A percentile compares a stretch with the other conserved stretches of the same genome.
Evolutionary conservation across 352 stramenopile genomes (phyloP).

Genomic region (Elongisporangium anandrum): DNA sequence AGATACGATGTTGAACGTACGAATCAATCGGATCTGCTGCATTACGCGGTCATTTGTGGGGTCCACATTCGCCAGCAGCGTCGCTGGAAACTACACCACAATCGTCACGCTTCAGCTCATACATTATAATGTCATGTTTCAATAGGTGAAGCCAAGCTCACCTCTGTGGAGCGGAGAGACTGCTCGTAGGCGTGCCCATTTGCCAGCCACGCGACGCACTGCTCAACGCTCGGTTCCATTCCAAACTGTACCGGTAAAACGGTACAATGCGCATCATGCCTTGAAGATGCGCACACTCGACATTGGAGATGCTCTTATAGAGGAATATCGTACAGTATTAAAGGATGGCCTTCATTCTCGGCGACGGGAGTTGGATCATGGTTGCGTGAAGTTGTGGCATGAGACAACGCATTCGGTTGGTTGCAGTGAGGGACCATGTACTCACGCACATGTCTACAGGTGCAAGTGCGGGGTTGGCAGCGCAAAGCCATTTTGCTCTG

Average conservation of each 20-base stretch:
- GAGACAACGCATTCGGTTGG: not conserved
- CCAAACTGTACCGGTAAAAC: not conserved
- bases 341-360: not conserved
- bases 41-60: conserved; percentile 15
- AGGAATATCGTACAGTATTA: not conserved
- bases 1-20: conserved; percentile 15
- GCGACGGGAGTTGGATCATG: not conserved
- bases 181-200: not conserved
- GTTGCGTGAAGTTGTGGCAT: not conserved
- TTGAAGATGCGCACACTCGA: too few species aligned
- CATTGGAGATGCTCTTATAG: not conserved
- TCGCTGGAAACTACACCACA: conserved; percentile 17
- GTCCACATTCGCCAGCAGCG: conserved; percentile 16
- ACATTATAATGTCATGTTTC: not conserved
- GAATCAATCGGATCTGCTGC: conserved; percentile 23
- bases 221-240: not conserved
- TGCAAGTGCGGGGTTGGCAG: not conserved
- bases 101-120: not conserved
- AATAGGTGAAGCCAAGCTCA: not conserved
- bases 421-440: not conserved
- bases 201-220: not conserved
- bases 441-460: not conserved
- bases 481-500: not conserved
- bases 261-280: not conserved
- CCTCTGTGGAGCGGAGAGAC: not conserved